Evolutionary conservation across 2,329 filamentous ascomycete species (phyloP).

Genomic region (Ascochyta pisi): DNA sequence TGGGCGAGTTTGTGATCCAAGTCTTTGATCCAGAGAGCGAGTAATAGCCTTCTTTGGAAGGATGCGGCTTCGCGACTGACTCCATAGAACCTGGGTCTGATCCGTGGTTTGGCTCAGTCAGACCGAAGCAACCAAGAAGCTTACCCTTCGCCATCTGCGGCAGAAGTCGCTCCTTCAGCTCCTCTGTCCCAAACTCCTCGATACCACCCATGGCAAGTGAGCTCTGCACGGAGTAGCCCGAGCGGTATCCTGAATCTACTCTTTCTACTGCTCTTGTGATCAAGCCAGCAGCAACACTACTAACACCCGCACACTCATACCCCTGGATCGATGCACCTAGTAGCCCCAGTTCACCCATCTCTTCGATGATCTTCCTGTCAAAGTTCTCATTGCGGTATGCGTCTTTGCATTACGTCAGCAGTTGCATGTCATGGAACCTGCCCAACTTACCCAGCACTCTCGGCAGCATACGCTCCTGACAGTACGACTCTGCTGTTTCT

Average conservation of each 20-base stretch:
- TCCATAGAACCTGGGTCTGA: slow-evolving; percentile 93
- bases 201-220: slow-evolving; percentile 95
- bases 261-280: slow-evolving; percentile 91
- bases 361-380: slow-evolving; percentile 81
- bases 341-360: slow-evolving; percentile 93
- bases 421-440: neutral
- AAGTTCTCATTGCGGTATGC: slow-evolving; percentile 87
- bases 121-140: slow-evolving; percentile 82
- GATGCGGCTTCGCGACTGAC: slow-evolving; percentile 82
- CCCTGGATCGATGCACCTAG: slow-evolving; percentile 86
- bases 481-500: slow-evolving; percentile 91
- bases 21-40: slow-evolving; percentile 84
- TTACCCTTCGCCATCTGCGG: slow-evolving; percentile 83
- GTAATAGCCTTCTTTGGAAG: slow-evolving; percentile 82
- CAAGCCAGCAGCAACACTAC: slow-evolving; percentile 84
- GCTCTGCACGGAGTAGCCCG: slow-evolving; percentile 91
- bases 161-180: slow-evolving; percentile 85
- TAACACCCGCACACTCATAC: slow-evolving; percentile 87
- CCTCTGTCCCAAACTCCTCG: slow-evolving; percentile 82
- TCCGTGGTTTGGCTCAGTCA: slow-evolving; percentile 93
- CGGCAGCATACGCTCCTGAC: slow-evolving; percentile 86
- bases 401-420: slow-evolving; percentile 59
- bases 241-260: slow-evolving; percentile 89
- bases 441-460: slow-evolving; percentile 75
- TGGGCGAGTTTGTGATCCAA: slow-evolving; percentile 95